phyloP scores from a whole-genome alignment of 2,329 filamentous ascomycete genomes.

The Cyanodermella asteris region DNA sequence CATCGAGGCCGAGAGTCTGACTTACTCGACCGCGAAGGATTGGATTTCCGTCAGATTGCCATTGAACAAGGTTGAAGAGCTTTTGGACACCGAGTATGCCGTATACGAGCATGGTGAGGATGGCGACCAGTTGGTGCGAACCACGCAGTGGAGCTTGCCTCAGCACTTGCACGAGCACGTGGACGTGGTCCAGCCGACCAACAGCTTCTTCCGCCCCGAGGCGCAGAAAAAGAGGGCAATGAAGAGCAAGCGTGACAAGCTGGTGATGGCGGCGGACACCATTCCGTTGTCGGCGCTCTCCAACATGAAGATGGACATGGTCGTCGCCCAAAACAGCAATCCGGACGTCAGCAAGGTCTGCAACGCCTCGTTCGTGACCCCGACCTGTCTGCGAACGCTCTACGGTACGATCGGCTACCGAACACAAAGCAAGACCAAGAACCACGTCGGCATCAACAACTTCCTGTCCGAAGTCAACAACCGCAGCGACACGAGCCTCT shows the following conservation, averaged over 20 bases:
- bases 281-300: too few species aligned
- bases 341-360: too few species aligned
- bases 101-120: conserved; percentile 33
- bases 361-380: conserved; percentile 29
- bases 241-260: too few species aligned
- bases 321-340: too few species aligned
- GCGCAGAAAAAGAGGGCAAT: too few species aligned
- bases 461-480: conserved; percentile 27
- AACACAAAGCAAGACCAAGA: conserved; percentile 19
- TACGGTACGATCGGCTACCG: conserved; percentile 33
- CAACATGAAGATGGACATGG: too few species aligned
- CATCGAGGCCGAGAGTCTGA: conserved; percentile 15
- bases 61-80: conserved; percentile 28
- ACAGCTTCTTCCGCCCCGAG: conserved; percentile 30
- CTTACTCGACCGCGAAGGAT: conserved; percentile 32
- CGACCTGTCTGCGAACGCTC: conserved; percentile 30
- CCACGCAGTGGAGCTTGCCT: conserved; percentile 36
- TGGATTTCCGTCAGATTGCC: conserved; percentile 34
- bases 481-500: conserved; percentile 19
- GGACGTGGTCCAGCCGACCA: conserved; percentile 38
- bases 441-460: conserved; percentile 24
- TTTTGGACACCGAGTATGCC: conserved; percentile 31
- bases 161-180: conserved; percentile 34
- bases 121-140: conserved; percentile 29
- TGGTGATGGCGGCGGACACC: too few species aligned